Evolutionary conservation across 169 alveolate species (phyloP).

Genomic region (Theileria parva): DNA sequence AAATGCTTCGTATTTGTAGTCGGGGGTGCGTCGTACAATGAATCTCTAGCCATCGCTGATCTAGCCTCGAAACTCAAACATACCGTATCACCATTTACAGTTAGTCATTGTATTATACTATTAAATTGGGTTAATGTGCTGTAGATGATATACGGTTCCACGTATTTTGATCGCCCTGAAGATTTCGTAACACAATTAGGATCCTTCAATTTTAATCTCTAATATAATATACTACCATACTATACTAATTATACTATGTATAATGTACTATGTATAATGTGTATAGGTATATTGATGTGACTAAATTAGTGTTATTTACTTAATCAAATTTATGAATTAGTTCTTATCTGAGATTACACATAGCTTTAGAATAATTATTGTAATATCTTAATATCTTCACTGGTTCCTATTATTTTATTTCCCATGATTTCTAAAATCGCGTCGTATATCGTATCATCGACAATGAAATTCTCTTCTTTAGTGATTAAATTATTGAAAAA

Average conservation of each 20-base stretch:
- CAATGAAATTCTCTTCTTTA: no score
- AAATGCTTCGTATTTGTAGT: conserved; percentile 72
- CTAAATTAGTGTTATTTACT: no score
- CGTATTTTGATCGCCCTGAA: conserved; percentile 58
- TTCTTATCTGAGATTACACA: no score
- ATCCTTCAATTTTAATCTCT: conserved; percentile 5
- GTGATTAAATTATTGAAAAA: no score
- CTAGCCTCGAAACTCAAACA: conserved; percentile 66
- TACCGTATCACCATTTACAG: background rate
- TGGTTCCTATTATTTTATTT: no score
- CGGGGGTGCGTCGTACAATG: conserved; percentile 84
- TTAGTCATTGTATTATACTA: background rate
- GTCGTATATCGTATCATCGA: no score
- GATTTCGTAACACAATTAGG: conserved; percentile 56
- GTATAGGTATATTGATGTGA: background rate
- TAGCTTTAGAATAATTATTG: no score
- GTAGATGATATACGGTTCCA: conserved; percentile 51
- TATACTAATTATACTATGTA: background rate
- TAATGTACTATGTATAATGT: background rate
- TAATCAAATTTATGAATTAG: no score
- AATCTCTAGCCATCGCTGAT: conserved; percentile 74
- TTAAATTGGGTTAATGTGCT: background rate
- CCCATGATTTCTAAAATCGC: no score
- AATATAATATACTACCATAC: background rate
- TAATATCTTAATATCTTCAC: no score